Base-by-base conservation (phyloP, 495 filamentous ascomycete genomes). In the Penicillium cataractarum region DNA sequence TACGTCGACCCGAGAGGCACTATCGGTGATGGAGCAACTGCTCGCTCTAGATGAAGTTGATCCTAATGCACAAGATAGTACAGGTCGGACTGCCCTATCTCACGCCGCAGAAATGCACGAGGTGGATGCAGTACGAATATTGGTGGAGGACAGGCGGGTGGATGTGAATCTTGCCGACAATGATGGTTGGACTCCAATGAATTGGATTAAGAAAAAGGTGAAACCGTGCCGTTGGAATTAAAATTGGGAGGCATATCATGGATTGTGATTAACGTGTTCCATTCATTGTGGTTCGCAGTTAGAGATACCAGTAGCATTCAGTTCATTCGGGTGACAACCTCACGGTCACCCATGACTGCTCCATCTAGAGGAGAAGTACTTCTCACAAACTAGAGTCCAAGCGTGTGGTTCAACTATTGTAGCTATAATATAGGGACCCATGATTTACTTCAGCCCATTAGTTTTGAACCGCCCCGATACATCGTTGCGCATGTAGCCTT, bases 11-110 rank as follows among this genome's bases (percentile, higher is more conserved):
- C 33, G 54, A 39, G 6, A 17, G 2, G 54, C 33, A 42, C 21
- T 42, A 3, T 56, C 33, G 13, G 44, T 62, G 9, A 22, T 62
- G 21, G 32, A 62, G 15, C 51, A 55, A n/a, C 53, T 62, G 13
- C 53, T 62, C 21, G 52, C 31, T 4, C 13, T 19, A 7, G 19
- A 51, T 6, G 42, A 51, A 6, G 51, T 62, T n/a, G 17, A 50
- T 31, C 53, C 53, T 24, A 52, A 62, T 56, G 40, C 53, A 0
- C 53, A 13, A 29, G 60, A 57, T 27, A 40, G 44, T 12, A 1
- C 10, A 13, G 53, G 53, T 4, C 37, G 55, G 15, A 62, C 60
- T 3, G 51, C 60, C 3, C 32, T 62, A 33, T 42, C 46, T n/a
- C 39, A 37, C 12, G 60, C 53, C 4, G 53, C 32, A n/a, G 19